Percentiles rank a stretch among this genome's conserved stretches.
Conservation (phyloP, 208 protist species). For the Acanthamoeba royreba region DNA sequence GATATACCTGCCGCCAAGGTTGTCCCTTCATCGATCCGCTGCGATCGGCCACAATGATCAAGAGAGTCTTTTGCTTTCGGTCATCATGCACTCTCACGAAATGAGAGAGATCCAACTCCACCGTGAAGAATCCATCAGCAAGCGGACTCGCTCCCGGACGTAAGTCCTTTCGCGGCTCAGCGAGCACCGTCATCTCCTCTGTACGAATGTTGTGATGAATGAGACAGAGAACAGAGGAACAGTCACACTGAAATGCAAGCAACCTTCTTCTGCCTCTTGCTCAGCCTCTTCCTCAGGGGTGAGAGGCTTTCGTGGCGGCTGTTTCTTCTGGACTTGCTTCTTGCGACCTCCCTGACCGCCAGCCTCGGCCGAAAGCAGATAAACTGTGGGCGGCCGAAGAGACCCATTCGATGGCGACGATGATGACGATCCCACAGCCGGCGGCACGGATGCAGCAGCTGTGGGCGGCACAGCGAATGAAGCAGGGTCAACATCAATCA, state of each 20-base stretch:
- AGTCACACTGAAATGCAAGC: background rate
- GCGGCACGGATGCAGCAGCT: too few species aligned
- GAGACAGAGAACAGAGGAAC: background rate
- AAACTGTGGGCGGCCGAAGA: background rate
- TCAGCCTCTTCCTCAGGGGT: background rate
- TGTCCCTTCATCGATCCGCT: background rate
- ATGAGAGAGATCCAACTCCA: background rate
- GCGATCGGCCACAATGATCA: background rate
- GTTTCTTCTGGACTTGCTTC: background rate
- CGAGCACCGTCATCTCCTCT: background rate
- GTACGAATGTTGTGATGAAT: background rate
- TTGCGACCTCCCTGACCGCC: background rate
- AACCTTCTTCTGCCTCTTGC: background rate
- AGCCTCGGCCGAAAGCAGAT: background rate
- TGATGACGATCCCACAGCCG: too few species aligned
- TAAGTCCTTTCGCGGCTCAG: background rate
- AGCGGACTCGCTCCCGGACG: background rate
- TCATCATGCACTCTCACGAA: background rate
- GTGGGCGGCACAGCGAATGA: too few species aligned
- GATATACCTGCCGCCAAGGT: background rate
- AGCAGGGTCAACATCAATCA: too few species aligned
- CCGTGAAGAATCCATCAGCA: background rate
- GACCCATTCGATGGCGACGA: too few species aligned
- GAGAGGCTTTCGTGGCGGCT: background rate
- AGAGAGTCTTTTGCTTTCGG: slow-evolving; percentile 22